These are phyloP conservation scores for Amylocystis lapponica DNA, from an alignment of 768 basidiomycete genomes.

Conservation along the genomic window DNA sequence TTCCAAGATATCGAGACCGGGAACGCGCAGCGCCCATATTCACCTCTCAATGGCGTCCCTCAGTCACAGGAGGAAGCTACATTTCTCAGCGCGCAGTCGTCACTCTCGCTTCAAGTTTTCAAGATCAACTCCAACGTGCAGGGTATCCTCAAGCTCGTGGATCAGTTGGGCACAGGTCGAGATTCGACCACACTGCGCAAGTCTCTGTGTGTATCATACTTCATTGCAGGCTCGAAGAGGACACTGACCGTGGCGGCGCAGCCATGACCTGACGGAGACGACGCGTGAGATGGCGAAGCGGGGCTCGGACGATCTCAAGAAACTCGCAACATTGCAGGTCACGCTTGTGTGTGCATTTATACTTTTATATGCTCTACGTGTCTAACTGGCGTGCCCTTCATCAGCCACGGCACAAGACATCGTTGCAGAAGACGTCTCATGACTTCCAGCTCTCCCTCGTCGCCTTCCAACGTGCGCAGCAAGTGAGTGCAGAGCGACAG, in stretches of 20 bases:
- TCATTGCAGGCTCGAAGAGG: background rate
- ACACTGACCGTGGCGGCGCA: conserved; percentile 23
- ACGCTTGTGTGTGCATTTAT: conserved; percentile 41
- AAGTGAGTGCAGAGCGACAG: conserved; percentile 85
- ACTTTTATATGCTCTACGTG: background rate
- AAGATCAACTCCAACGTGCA: conserved; percentile 98
- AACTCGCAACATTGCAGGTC: conserved; percentile 63
- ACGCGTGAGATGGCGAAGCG: conserved; percentile 95
- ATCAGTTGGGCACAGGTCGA: conserved; percentile 81
- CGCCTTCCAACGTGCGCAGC: conserved; percentile 89
- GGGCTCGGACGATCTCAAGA: conserved; percentile 90
- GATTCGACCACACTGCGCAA: conserved; percentile 79
- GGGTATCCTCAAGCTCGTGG: conserved; percentile 93
- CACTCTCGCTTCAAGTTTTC: conserved; percentile 90
- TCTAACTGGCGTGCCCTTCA: background rate
- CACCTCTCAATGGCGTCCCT: conserved; percentile 22
- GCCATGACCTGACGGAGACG: conserved; percentile 91
- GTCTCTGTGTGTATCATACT: conserved; percentile 60
- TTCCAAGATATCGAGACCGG: conserved; percentile 48
- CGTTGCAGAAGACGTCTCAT: conserved; percentile 87
- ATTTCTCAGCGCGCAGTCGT: conserved; percentile 72
- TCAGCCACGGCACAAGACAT: conserved; percentile 76
- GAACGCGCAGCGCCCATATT: conserved; percentile 24
- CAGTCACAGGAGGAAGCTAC: conserved; percentile 59
- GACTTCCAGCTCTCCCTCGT: conserved; percentile 88